Evolutionary conservation across 2,329 filamentous ascomycete genomes (phyloP).

Genomic region (Fusarium succisae): DNA sequence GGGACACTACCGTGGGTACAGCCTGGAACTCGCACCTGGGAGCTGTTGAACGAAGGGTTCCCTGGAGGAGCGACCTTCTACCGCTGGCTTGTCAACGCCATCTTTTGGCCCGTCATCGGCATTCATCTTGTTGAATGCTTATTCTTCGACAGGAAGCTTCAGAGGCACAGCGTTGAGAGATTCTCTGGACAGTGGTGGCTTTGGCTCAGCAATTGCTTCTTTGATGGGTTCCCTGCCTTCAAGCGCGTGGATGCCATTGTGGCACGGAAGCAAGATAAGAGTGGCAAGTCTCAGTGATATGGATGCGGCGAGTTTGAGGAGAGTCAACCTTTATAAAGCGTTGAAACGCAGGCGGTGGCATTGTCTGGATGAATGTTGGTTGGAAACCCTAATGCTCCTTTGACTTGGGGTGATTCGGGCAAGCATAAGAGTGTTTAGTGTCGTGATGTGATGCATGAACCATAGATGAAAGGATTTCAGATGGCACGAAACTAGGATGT

Average conservation of each 20-base stretch:
- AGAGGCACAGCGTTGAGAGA: slow-evolving; percentile 57
- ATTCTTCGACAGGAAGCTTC: slow-evolving; percentile 59
- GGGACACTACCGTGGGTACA: slow-evolving; percentile 60
- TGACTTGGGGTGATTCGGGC: background rate
- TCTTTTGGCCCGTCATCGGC: slow-evolving; percentile 67
- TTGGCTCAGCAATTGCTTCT: slow-evolving; percentile 63
- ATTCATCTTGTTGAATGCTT: slow-evolving; percentile 74
- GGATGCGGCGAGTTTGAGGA: background rate
- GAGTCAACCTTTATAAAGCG: background rate
- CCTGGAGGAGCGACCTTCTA: slow-evolving; percentile 68
- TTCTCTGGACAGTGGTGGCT: slow-evolving; percentile 61
- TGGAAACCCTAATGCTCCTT: too few relatives aligned
- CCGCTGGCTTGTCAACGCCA: slow-evolving; percentile 64
- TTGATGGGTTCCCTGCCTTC: slow-evolving; percentile 64
- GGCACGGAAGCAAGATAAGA: slow-evolving; percentile 54
- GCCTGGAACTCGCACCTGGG: slow-evolving; percentile 61
- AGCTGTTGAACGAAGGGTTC: slow-evolving; percentile 59
- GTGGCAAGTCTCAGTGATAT: slow-evolving; percentile 41
- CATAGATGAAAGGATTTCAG: background rate
- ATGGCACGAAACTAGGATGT: background rate
- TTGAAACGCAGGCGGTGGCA: background rate
- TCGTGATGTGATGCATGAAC: background rate
- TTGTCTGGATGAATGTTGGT: background rate
- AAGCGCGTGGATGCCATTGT: slow-evolving; percentile 61
- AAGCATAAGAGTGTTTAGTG: background rate